These are phyloP conservation scores for Colletotrichum graminicola DNA, from an alignment of 2,329 filamentous ascomycete genomes.

Conservation along the genomic window DNA sequence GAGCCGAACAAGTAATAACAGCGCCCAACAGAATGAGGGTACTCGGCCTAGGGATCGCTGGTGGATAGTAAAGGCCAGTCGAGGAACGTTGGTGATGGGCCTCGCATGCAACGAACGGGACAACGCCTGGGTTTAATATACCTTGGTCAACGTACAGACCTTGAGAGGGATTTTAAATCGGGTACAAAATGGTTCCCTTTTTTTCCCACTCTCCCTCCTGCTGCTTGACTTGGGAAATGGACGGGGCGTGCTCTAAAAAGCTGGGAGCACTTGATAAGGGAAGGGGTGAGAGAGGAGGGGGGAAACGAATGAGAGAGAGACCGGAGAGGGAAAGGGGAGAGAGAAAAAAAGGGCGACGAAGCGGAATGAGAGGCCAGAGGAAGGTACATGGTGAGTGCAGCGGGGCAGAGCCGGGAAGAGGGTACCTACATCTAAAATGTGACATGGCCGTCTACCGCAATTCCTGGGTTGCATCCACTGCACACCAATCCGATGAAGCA, in stretches of 20 bases:
- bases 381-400: constrained; percentile 35
- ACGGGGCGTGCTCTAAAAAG: constrained; percentile 24
- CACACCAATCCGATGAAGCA: constrained; percentile 36
- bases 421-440: constrained; percentile 35
- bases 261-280: constrained; percentile 27
- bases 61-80: neutral
- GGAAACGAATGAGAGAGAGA: neutral
- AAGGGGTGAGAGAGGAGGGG: constrained; percentile 9
- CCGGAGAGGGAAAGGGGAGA: neutral
- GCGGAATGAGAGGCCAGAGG: constrained; percentile 34
- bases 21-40: constrained; percentile 37
- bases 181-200: constrained; percentile 22
- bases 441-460: constrained; percentile 21
- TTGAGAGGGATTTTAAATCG: constrained; percentile 1
- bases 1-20: constrained; percentile 39
- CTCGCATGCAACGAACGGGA: constrained; percentile 24
- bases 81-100: constrained; percentile 7
- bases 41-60: constrained; percentile 14
- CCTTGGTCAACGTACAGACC: constrained; percentile 22
- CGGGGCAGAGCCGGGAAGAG: constrained; percentile 34
- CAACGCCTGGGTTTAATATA: constrained; percentile 37
- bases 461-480: constrained; percentile 31
- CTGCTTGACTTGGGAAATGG: constrained; percentile 30
- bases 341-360: constrained; percentile 10
- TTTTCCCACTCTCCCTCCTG: neutral